phyloP scores from a whole-genome alignment of 495 filamentous ascomycete species.

The Cenococcum geophilum region DNA sequence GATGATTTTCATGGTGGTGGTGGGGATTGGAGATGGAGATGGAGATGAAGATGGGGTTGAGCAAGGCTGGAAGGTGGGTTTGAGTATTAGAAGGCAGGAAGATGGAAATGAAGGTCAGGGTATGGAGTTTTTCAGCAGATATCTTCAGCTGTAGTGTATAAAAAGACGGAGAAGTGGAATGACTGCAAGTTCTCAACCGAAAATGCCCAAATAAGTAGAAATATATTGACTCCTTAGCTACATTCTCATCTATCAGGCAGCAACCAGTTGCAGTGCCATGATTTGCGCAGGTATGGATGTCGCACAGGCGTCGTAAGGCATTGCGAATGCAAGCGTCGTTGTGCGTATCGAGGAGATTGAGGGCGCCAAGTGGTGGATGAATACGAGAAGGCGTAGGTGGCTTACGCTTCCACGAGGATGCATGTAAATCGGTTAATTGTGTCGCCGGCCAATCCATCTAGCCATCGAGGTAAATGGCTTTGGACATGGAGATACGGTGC shows the following conservation, averaged over 20 bases:
- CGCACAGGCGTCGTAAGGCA: neutral
- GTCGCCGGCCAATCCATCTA: too few species aligned
- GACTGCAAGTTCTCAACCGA: neutral
- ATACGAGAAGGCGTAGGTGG: neutral
- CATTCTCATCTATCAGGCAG: constrained; percentile 3
- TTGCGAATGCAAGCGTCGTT: neutral
- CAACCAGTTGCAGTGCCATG: neutral
- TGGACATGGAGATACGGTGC: too few species aligned
- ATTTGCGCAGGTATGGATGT: neutral
- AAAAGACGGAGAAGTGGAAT: neutral
- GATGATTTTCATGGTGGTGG: constrained; percentile 46
- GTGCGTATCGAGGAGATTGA: neutral
- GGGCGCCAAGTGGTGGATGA: neutral
- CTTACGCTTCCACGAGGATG: too few species aligned
- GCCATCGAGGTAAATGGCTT: too few species aligned
- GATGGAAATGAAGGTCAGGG: neutral
- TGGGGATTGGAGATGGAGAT: neutral
- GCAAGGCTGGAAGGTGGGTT: neutral
- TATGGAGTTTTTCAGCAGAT: neutral
- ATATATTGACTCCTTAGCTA: neutral
- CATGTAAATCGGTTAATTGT: too few species aligned
- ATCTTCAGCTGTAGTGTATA: neutral
- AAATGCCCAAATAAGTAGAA: neutral
- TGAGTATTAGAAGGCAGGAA: too few species aligned
- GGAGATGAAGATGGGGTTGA: neutral